A percentile compares a stretch with the other conserved stretches of the same genome.
Evolutionary conservation across 139 green algal genomes (phyloP).

Genomic region (Coelastrella sp.): DNA sequence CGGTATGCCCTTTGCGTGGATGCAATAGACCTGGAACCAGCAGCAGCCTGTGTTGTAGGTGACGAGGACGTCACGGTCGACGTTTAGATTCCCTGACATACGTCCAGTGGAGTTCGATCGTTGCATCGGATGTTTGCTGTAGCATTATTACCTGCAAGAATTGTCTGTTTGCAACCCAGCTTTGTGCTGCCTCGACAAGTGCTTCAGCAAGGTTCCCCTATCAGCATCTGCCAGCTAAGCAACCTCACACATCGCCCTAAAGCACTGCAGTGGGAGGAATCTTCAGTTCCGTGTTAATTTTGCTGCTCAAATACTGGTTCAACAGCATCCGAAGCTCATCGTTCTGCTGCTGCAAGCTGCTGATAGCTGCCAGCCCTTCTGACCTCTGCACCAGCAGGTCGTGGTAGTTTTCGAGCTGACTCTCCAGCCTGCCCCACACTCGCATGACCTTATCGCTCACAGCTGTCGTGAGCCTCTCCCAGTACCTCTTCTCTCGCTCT

Average conservation of each 20-base stretch:
- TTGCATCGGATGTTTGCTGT: too few relatives aligned
- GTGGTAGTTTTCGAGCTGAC: conserved; percentile 80
- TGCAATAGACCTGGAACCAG: background rate
- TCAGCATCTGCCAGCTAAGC: background rate
- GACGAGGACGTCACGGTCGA: background rate
- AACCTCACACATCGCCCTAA: conserved; percentile 13
- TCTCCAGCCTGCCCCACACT: conserved; percentile 78
- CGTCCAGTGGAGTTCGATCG: too few relatives aligned
- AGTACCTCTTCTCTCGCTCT: conserved; percentile 68
- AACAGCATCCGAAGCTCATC: conserved; percentile 81
- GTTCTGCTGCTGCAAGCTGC: conserved; percentile 80
- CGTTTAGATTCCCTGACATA: background rate
- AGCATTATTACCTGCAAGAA: too few relatives aligned
- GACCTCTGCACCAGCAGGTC: conserved; percentile 65
- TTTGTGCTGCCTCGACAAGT: too few relatives aligned
- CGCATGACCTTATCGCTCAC: conserved; percentile 63
- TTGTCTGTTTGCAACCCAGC: too few relatives aligned
- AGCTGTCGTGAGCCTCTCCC: conserved; percentile 56
- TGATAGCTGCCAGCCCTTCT: conserved; percentile 61
- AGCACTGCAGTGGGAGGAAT: conserved; percentile 78
- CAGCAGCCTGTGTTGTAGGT: background rate
- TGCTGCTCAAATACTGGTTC: conserved; percentile 80
- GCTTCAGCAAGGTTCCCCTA: background rate
- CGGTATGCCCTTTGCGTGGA: background rate
- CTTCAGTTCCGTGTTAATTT: conserved; percentile 82